Conservation (phyloP, 495 filamentous ascomycete genomes). For the Cenococcum geophilum region DNA sequence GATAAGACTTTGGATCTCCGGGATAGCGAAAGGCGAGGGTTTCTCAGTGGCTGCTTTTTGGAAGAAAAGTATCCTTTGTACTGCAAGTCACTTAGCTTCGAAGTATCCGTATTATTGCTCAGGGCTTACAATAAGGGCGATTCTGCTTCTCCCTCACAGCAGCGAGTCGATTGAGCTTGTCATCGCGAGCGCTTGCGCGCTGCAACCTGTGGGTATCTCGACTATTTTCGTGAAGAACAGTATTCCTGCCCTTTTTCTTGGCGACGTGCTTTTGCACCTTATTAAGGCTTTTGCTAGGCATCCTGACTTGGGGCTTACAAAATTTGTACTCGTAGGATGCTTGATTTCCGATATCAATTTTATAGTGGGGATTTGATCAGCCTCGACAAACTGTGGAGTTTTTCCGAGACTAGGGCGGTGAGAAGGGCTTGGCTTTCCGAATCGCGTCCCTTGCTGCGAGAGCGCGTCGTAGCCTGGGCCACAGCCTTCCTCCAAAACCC, state of each 20-base stretch:
- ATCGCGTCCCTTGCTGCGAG: constrained; percentile 2
- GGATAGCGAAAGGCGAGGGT: constrained; percentile 48
- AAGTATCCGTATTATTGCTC: neutral
- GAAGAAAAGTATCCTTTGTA: constrained; percentile 67
- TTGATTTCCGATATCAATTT: no score
- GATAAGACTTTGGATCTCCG: constrained; percentile 57
- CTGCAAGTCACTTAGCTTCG: constrained; percentile 39
- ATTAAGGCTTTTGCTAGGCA: constrained; percentile 62
- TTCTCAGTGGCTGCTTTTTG: constrained; percentile 55
- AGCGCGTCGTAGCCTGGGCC: neutral
- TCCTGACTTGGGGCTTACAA: constrained; percentile 36
- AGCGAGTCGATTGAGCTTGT: constrained; percentile 63
- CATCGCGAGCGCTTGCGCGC: constrained; percentile 65
- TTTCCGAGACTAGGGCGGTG: neutral
- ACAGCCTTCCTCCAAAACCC: neutral
- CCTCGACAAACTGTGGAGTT: neutral
- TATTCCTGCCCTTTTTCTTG: constrained; percentile 65
- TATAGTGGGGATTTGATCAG: no score
- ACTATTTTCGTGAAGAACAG: constrained; percentile 74
- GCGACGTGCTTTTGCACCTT: constrained; percentile 80
- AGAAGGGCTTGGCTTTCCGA: neutral
- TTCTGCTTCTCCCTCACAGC: constrained; percentile 58
- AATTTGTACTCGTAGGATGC: neutral
- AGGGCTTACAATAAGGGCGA: constrained; percentile 56
- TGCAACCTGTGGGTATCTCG: constrained; percentile 70